Evolutionary conservation across 2,329 filamentous ascomycete genomes (phyloP).

Genomic region (Colletotrichum coccodes): DNA sequence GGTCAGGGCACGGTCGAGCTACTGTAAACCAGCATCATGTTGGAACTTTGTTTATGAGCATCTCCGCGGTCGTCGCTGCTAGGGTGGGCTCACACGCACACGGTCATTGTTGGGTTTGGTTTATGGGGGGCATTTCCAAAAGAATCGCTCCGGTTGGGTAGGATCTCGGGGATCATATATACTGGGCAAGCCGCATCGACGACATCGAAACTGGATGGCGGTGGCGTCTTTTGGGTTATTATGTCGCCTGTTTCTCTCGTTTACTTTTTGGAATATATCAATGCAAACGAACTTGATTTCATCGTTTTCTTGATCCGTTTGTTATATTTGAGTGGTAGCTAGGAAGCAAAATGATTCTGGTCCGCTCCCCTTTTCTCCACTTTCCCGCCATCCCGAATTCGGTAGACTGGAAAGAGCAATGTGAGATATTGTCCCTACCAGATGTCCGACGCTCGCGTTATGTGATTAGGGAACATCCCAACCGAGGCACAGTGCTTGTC

Average conservation of each 20-base stretch:
- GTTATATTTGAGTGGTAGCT: neutral
- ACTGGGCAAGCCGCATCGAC: constrained; percentile 21
- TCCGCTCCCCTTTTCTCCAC: neutral
- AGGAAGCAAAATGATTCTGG: neutral
- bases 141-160: constrained; percentile 19
- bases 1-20: neutral
- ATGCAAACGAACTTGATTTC: neutral
- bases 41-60: neutral
- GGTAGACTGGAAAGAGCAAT: neutral
- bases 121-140: constrained; percentile 18
- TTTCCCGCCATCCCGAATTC: neutral
- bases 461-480: too few species aligned
- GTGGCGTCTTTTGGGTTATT: constrained; percentile 28
- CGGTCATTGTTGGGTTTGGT: constrained; percentile 13
- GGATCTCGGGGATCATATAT: constrained; percentile 6
- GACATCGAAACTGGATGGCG: constrained; percentile 19
- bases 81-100: neutral
- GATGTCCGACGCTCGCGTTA: too few species aligned
- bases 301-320: neutral
- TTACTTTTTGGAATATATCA: constrained; percentile 27
- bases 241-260: constrained; percentile 24
- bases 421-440: too few species aligned
- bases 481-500: too few species aligned
- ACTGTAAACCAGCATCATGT: constrained; percentile 9
- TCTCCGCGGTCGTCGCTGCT: neutral